These are phyloP conservation scores for Thalassiosira mediterranea DNA, from an alignment of 352 stramenopile genomes.

Conservation along the genomic window DNA sequence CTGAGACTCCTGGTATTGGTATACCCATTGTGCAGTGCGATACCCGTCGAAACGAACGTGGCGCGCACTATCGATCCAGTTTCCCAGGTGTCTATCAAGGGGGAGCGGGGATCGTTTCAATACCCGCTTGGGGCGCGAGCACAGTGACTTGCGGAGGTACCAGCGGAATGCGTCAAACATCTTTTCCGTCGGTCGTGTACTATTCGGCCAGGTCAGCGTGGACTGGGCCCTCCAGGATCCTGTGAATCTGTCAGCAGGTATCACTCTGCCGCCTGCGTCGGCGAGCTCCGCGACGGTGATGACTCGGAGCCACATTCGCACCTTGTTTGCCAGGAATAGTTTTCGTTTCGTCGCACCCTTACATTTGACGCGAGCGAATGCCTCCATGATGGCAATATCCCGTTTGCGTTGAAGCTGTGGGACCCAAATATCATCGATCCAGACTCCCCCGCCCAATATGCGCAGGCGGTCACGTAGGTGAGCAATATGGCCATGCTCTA, in stretches of 20 bases:
- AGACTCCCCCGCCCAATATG: constrained; percentile 2
- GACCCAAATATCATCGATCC: constrained; percentile 25
- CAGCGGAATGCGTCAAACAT: background rate
- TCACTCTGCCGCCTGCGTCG: background rate
- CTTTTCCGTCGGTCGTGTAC: background rate
- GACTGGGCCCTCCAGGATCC: constrained; percentile 6
- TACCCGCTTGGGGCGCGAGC: background rate
- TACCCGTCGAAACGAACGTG: background rate
- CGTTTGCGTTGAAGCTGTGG: constrained; percentile 2
- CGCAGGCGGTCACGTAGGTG: background rate
- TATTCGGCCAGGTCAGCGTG: constrained; percentile 6
- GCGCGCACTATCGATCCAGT: background rate
- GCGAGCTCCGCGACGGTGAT: constrained; percentile 31
- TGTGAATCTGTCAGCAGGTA: background rate
- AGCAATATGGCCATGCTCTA: constrained; percentile 9
- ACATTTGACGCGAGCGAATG: background rate
- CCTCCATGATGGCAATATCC: constrained; percentile 18
- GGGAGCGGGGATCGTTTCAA: background rate
- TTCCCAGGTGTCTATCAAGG: background rate
- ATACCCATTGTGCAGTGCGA: background rate
- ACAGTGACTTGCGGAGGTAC: background rate
- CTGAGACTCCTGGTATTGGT: background rate
- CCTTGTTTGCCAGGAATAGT: background rate
- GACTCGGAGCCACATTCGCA: constrained; percentile 14
- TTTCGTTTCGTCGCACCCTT: background rate